Base-by-base conservation (phyloP, 306 rosid species). In the Dryas drummondii region DNA sequence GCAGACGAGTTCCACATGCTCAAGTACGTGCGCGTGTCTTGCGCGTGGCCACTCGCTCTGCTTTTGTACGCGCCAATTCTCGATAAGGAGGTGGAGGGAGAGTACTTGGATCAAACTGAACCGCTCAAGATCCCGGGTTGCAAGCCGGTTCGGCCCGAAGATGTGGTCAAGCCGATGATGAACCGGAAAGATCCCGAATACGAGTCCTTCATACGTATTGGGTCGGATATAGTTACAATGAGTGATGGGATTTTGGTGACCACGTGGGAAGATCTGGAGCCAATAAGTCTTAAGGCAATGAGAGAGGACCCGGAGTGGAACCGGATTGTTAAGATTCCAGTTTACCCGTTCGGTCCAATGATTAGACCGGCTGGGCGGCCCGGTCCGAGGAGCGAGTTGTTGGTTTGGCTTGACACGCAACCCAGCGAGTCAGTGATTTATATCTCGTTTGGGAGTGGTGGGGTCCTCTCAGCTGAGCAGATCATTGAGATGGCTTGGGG, bases 401-500 rank as follows among this genome's bases (percentile, higher is more conserved):
- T 80, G 6, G 66, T 27, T 1, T 91, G 97, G 92, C 79, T 91
- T 0, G 89, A 89, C 13, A 6, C 59, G 17, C 94, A 91, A 64
- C 86, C 88, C 0, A 19, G 0, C 0, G 80, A 87, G 42, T 89
- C 97, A 0, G 89, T 89, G 54, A 4, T 91, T 11, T 89, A 82
- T 13, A 84, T 91, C 5, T 86, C 92, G 0, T 82, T 91, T 46
- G 94, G 97, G 0, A 91, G 90, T 12, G 97, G 94, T 0, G 97
- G 97, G 27, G 77, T 79, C 11, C 0, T 91, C 14, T 79, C 88
- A 15, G 41, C 1, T 26, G 83, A 91, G 66, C 94, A 91, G 16
- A 79, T 73, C 71, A 81, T 6, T 0, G 92, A 91, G 68, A 5
- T 87, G 48, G 94, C 92, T 0, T 86, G 65, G 75, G 94, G 94